Base-by-base conservation (phyloP, 2,329 filamentous ascomycete species). In the Chaetomium olivaceum region DNA sequence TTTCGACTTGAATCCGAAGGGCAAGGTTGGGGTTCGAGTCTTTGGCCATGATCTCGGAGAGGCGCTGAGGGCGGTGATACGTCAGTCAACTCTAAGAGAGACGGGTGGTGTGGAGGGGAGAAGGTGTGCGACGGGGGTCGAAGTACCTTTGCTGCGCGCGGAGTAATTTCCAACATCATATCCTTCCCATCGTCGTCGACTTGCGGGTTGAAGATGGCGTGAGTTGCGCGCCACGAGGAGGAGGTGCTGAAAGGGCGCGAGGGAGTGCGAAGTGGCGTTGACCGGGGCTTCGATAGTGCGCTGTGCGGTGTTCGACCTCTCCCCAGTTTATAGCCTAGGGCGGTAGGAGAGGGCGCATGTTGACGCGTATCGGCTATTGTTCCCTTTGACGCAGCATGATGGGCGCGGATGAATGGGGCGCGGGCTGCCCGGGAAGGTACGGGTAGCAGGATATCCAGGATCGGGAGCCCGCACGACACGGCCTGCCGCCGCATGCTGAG, bases 1-100 rank as follows among this genome's bases (percentile, higher is more conserved):
- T 92, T 75, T 96, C 93, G 65, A 99, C 93, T 67, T 91, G 89
- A 70, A 99, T 91, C 61, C 94, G 91, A n/a, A 99, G 85, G 27
- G 93, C 91, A 36, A 96, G 86, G 73, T 91, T 83, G 2, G 92
- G 91, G 76, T 96, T 96, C 21, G 76, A 74, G 73, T 91, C 88
- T 71, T 88, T 86, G 46, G 79, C 74, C 83, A 92, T 93, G 69
- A 95, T 96, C 70, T 92, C 85, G 65, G 86, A 83, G 36, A 97
- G 87, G 43, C 93, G 91, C 85, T 88, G 71, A 46, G 21, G 2
- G 8, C 4, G 8, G 48, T 11, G 43, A 27, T 4, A 8, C 36
- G 31, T 58, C 71, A 55, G 68, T 39, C 43, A 27, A 25, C 50
- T 21, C 16, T 51, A 11, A 58, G 21, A 58, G 5, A 7, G 2